Evolutionary conservation across 768 basidiomycete species (phyloP).

Genomic region (Favolaschia claudopus): DNA sequence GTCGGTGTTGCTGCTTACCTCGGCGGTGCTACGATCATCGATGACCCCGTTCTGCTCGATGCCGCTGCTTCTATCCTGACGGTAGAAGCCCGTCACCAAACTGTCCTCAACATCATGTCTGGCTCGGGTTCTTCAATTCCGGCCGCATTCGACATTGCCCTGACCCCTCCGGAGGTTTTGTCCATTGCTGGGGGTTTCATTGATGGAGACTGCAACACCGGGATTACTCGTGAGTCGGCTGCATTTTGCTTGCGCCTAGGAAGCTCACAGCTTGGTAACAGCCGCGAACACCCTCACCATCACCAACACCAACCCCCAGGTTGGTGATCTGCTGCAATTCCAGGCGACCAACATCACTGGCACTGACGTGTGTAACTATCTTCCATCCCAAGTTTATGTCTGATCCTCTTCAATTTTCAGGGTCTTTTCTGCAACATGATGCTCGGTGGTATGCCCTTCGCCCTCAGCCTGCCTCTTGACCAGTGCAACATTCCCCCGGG

Average conservation of each 20-base stretch:
- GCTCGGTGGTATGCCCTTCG: slow-evolving; percentile 61
- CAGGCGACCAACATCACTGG: slow-evolving; percentile 62
- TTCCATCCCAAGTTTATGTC: background rate
- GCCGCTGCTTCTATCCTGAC: slow-evolving; percentile 80
- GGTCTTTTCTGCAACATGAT: slow-evolving; percentile 79
- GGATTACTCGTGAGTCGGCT: slow-evolving; percentile 54
- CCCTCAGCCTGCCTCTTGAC: slow-evolving; percentile 65
- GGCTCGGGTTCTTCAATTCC: slow-evolving; percentile 66
- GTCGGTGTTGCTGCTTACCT: slow-evolving; percentile 82
- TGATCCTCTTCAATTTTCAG: slow-evolving; percentile 42
- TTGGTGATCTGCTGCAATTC: slow-evolving; percentile 71
- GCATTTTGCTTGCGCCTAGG: background rate
- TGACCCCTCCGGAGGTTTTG: slow-evolving; percentile 75
- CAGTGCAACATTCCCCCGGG: slow-evolving; percentile 70
- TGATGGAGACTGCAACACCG: slow-evolving; percentile 67
- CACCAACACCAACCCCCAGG: slow-evolving; percentile 60
- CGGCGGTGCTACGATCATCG: slow-evolving; percentile 70
- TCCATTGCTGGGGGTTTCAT: slow-evolving; percentile 75
- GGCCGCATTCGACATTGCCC: slow-evolving; percentile 73
- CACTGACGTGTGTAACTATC: slow-evolving; percentile 53
- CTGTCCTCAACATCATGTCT: slow-evolving; percentile 75
- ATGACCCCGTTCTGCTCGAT: slow-evolving; percentile 65
- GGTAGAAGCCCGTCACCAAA: slow-evolving; percentile 85
- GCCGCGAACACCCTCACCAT: slow-evolving; percentile 67
- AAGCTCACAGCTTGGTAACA: slow-evolving; percentile 29